phyloP scores from a whole-genome alignment of 169 alveolate species.

The Cryptosporidium tyzzeri region DNA sequence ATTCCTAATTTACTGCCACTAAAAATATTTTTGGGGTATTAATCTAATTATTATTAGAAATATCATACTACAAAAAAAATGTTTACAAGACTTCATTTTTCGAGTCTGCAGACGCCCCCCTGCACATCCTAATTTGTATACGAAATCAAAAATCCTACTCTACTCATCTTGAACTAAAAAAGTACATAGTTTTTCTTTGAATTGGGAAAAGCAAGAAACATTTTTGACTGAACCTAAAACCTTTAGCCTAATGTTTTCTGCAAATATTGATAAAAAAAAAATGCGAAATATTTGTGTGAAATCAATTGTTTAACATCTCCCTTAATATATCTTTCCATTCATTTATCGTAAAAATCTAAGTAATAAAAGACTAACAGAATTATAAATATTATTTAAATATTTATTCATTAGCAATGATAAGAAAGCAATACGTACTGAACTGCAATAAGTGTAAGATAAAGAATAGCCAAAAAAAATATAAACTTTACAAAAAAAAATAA shows the following conservation, averaged over 20 bases:
- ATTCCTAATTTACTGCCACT: too few relatives aligned
- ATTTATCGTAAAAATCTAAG: neutral
- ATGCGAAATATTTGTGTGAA: neutral
- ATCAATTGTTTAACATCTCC: neutral
- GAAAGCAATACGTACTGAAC: constrained; percentile 2
- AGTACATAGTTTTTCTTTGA: too few relatives aligned
- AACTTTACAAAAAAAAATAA: constrained; percentile 8
- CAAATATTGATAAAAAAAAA: neutral
- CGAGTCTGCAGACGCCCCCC: neutral
- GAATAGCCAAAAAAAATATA: neutral
- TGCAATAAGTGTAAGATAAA: neutral
- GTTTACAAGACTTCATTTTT: neutral
- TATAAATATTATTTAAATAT: constrained; percentile 1
- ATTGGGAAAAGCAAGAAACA: neutral
- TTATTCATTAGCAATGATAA: neutral
- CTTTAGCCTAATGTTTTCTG: neutral
- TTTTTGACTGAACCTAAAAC: too few relatives aligned
- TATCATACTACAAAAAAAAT: neutral
- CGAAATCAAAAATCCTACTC: neutral
- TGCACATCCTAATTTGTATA: neutral
- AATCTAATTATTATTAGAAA: neutral
- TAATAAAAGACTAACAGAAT: constrained; percentile 1
- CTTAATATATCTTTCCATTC: constrained; percentile 11
- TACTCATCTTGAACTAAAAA: neutral
- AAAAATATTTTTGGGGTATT: neutral